Evolutionary conservation across 768 basidiomycete genomes (phyloP).

Genomic region (Lactarius deliciosus): DNA sequence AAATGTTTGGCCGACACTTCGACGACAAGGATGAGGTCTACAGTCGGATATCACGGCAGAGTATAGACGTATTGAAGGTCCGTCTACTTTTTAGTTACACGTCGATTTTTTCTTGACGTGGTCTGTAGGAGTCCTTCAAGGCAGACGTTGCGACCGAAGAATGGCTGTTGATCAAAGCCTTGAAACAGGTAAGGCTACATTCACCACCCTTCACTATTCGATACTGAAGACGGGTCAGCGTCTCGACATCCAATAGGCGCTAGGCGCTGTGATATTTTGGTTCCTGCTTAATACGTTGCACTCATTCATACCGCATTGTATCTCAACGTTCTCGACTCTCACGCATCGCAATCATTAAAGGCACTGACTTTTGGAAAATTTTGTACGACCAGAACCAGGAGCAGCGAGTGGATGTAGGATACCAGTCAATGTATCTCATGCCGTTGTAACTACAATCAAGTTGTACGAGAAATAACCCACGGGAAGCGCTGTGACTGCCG

Average conservation of each 20-base stretch:
- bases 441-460: background rate
- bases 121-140: constrained; percentile 73
- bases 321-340: background rate
- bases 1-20: constrained; percentile 95
- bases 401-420: constrained; percentile 12
- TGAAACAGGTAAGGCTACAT: constrained; percentile 65
- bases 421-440: constrained; percentile 13
- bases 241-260: constrained; percentile 38
- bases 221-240: constrained; percentile 34
- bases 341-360: background rate
- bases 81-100: constrained; percentile 11
- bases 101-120: constrained; percentile 19
- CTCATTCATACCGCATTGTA: background rate
- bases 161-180: constrained; percentile 86
- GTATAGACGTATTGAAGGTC: constrained; percentile 95
- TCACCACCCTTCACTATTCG: background rate
- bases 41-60: constrained; percentile 86
- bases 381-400: constrained; percentile 1
- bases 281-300: background rate
- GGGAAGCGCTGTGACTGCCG: background rate
- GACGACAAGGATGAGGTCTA: constrained; percentile 94
- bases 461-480: background rate
- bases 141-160: constrained; percentile 87
- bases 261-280: background rate
- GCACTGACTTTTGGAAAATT: background rate